Conservation (phyloP, 192 early-diverging fungal genomes). For the Funneliformis mosseae region DNA sequence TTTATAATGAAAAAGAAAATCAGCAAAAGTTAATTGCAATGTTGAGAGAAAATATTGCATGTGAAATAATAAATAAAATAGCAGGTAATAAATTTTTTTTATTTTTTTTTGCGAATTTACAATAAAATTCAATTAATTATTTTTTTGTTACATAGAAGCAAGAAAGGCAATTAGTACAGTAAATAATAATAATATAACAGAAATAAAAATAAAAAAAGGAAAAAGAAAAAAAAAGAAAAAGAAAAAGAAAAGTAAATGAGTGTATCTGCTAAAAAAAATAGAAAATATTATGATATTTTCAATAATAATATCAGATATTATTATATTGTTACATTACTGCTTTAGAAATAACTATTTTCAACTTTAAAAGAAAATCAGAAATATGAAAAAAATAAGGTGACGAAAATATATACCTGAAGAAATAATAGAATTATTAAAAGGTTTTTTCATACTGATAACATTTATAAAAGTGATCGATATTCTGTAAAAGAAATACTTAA, state of each 20-base stretch:
- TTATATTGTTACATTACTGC: no score
- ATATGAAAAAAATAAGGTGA: slow-evolving; percentile 8
- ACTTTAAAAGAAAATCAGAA: slow-evolving; percentile 11
- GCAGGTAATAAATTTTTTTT: neutral
- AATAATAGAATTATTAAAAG: slow-evolving; percentile 4
- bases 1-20: neutral
- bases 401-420: neutral
- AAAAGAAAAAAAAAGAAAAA: neutral
- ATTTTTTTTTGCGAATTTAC: neutral
- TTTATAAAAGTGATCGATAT: neutral
- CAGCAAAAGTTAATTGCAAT: neutral
- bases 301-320: no score
- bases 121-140: neutral
- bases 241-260: neutral
- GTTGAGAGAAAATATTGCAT: neutral
- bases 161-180: neutral
- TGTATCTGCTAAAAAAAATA: no score
- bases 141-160: neutral
- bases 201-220: neutral
- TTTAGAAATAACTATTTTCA: neutral
- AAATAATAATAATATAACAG: no score
- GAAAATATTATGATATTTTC: no score
- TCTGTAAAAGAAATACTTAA: neutral
- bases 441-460: neutral
- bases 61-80: slow-evolving; percentile 4